Evolutionary conservation across 2,329 filamentous ascomycete species (phyloP), one percentile per base, ranked within the genome.

Genomic region (Aspergillus ruber): DNA sequence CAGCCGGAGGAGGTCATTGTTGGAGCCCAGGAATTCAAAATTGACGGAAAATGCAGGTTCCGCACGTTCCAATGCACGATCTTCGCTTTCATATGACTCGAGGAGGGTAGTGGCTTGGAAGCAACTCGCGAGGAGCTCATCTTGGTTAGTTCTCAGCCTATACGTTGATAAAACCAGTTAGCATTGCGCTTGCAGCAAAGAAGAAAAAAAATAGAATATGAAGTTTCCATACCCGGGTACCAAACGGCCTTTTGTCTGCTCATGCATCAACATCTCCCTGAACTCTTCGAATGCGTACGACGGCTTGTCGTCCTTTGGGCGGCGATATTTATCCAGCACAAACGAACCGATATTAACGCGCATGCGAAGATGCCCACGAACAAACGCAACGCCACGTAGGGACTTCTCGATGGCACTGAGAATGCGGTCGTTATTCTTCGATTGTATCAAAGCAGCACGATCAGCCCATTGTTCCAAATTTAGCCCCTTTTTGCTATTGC

Each of bases 321-420:
- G 44, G 12, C 62, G 61, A 45, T 67, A 74, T 10, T 63, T 54
- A 8, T 65, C 59, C 20, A 74, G 60, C 3, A 68, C 58, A 46
- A 74, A 68, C 3, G 63, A 60, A 4, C 72, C 72, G 42, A 74
- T 65, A 20, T 68, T 68, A 2, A 71, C 61, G 35, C 71, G 63
- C 67, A 74, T 70, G 9, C 67, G 66, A 29, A 70, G 50, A 47
- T 67, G 61, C 23, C 66, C 63, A 43, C 61, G 58, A 15, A 67
- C 57, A 40, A 61, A 61, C 4, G 60, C 55, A 43, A 69, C 54
- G 7, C 58, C 58, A 25, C 57, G 58, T 17, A 72, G 53, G 13
- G 61, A 64, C 20, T 51, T 52, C 35, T 64, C 59, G 40, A 70
- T 50, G 0, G 62, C 58, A 6, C 51, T 59, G 25, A 62, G 57